Base-by-base conservation (phyloP, 2,329 filamentous ascomycete genomes). In the Fusarium zealandicum region DNA sequence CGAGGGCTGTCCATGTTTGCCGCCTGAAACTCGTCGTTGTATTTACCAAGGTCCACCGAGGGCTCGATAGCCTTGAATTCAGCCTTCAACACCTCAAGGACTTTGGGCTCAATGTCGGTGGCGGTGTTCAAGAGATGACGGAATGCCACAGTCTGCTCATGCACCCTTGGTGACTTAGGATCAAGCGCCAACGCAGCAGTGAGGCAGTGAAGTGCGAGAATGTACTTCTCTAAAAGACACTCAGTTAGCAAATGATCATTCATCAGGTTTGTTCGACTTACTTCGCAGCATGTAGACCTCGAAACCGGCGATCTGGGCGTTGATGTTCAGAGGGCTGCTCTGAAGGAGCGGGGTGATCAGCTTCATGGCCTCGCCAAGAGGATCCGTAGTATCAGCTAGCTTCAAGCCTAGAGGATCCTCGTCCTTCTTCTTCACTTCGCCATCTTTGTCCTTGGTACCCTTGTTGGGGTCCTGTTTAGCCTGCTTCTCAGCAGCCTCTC, bases 401-500 rank as follows among this genome's bases (percentile, higher is more conserved):
- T 90, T 90, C 65, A 87, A 78, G 33, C 96, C 95, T 27, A 90
- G 80, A 20, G 95, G 93, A 73, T 99, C 95, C 16, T 90, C 84
- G 65, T 99, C 95, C 75, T 90, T 90, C 80, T 96, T 96, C 80
- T 93, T 95, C 9, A 80, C 76, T 55, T 87, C 89, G 20, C 82
- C 84, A 33, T 82, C 84, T 48, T 85, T 80, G 42, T 83, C 55
- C 45, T 63, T 82, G 20, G 84, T 30, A n/a, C 37, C 81, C 78
- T 92, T 93, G 72, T 96, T 92, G 6, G 92, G 90, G 61, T 96
- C 92, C 61, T 89, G 88, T 78, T 91, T 90, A 30, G 89, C 86
- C 16, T 85, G 85, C 69, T 87, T 90, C 63, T 92, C 91, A 20
- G 88, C 88, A 33, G 92, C 90, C 63, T 90, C 88, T 68, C 90